A percentile compares a stretch with the other conserved stretches of the same genome.
These are phyloP conservation scores for Punica granatum DNA, from an alignment of 345 rosid species.

Conservation along the genomic window DNA sequence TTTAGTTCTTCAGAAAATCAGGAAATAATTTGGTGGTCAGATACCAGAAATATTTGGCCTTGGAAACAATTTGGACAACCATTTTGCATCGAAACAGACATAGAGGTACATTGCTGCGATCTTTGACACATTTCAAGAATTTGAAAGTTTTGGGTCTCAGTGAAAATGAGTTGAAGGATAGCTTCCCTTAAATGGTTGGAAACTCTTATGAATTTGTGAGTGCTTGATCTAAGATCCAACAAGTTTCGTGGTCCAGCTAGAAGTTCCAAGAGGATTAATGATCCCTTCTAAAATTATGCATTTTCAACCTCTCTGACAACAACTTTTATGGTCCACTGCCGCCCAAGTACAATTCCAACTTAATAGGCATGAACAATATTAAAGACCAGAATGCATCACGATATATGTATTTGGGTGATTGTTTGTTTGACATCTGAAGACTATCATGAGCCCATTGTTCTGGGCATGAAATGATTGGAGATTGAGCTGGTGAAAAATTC, in stretches of 20 bases:
- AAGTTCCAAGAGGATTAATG: not conserved
- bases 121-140: constrained; percentile 6
- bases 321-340: no score
- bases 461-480: no score
- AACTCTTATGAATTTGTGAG: not conserved
- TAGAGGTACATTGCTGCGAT: constrained; percentile 9
- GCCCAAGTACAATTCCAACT: no score
- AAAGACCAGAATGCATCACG: no score
- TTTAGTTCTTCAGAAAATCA: not conserved
- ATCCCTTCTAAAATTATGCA: constrained; percentile 1
- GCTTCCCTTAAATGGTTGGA: constrained; percentile 13
- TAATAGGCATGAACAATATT: no score
- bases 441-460: no score
- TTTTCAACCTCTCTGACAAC: no score
- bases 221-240: constrained; percentile 8
- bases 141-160: constrained; percentile 13
- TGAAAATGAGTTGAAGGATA: not conserved
- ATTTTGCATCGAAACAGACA: constrained; percentile 4
- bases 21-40: constrained; percentile 6
- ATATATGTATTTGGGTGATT: no score
- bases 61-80: not conserved
- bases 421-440: no score
- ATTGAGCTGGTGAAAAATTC: no score
- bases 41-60: constrained; percentile 2
- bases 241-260: not conserved